Evolutionary conservation across 192 early-diverging fungal species (phyloP), one percentile per base, ranked within the genome.

Genomic region (Coemansia sp.): DNA sequence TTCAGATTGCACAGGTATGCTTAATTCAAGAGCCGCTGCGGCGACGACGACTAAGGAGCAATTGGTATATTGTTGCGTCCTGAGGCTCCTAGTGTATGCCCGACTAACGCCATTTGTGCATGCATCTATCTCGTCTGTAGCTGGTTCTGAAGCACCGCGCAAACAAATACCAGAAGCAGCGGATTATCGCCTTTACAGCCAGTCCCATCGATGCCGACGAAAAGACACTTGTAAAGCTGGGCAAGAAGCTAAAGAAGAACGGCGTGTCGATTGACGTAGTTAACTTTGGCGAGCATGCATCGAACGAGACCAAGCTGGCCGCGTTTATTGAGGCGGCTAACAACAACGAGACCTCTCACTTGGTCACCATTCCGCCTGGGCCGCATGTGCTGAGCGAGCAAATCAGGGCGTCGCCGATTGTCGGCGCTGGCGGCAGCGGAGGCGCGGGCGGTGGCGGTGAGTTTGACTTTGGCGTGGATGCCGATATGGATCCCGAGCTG

Each of bases 201-300:
- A 94, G 93, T 51, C 97, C 97, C 25, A 70, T 99, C 14, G 81
- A 84, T 7, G 84, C 91, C 27, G 97, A 98, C 67, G 89, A 94
- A 64, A 90, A 88, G 76, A 84, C 94, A 35, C 76, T 99, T 32
- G 90, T 96, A 31, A 90, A 88, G 73, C 74, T 99, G 51, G 97
- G 90, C 63, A 98, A 98, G 85, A 97, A 96, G 73, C 87, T 96
- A 61, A 97, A 98, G 78, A 99, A 99, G 89, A 99, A 99, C 84
- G 95, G 93, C 65, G 88, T 99, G 40, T 94, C 94, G 9, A 89
- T 99, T 12, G 97, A 99, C 70, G 84, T 99, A 9, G 72, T 99
- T 45, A 96, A 94, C 75, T 99, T 99, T 89, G 96, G 97, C 62
- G 94, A 98, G 78, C 91, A 94, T 59, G 70, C 84, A 4, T 87